Conservation (phyloP, 2,329 filamentous ascomycete genomes). For the Neopestalotiopsis clavispora region DNA sequence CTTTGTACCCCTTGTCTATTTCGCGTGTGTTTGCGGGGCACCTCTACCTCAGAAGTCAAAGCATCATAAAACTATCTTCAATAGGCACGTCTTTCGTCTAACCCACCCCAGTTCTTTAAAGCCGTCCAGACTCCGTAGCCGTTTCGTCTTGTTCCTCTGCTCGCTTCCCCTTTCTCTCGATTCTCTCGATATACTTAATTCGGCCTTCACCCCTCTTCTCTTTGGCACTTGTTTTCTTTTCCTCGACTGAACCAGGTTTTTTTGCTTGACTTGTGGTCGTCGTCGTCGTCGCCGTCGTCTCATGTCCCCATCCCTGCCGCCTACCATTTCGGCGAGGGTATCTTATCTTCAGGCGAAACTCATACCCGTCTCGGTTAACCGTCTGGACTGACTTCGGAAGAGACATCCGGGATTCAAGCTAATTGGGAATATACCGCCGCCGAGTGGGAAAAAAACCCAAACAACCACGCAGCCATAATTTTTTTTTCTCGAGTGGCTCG, state of each 20-base stretch:
- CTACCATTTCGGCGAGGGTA: not conserved
- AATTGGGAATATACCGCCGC: not conserved
- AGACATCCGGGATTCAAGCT: not conserved
- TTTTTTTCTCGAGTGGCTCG: not conserved
- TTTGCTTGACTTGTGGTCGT: no score
- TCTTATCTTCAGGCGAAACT: constrained; percentile 4
- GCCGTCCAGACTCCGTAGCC: constrained; percentile 13
- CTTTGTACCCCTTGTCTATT: not conserved
- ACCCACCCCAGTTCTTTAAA: not conserved
- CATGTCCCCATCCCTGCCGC: not conserved
- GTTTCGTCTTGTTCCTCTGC: not conserved
- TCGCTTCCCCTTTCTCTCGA: not conserved
- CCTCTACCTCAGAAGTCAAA: constrained; percentile 24
- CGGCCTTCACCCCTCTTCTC: not conserved
- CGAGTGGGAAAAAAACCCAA: not conserved
- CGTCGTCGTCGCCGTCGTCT: not conserved
- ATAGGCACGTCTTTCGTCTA: constrained; percentile 6
- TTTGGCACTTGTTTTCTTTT: not conserved
- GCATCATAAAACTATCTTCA: constrained; percentile 30
- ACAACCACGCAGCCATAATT: not conserved
- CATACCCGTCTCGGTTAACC: constrained; percentile 4
- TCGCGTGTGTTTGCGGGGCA: constrained; percentile 26
- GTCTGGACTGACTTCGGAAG: constrained; percentile 3
- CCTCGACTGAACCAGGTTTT: not conserved
- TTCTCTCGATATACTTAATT: not conserved